These are phyloP conservation scores for Bipolaris zeicola DNA, from an alignment of 2,329 filamentous ascomycete species.

Conservation along the genomic window DNA sequence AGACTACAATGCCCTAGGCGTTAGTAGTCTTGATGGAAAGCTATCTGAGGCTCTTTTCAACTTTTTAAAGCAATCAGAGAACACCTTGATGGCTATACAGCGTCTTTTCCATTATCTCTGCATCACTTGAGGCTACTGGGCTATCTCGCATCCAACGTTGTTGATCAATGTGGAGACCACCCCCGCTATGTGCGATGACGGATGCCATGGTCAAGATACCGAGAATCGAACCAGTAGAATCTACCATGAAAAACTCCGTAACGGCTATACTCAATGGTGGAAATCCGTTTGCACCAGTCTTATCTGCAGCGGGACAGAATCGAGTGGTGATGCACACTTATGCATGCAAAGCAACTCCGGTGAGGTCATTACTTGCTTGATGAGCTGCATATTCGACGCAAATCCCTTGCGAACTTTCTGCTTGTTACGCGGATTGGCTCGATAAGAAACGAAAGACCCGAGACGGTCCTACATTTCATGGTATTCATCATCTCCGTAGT, in stretches of 20 bases:
- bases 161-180: constrained; percentile 19
- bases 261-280: constrained; percentile 24
- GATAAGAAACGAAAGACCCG: constrained; percentile 10
- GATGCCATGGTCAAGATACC: constrained; percentile 7
- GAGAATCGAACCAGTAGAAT: constrained; percentile 31
- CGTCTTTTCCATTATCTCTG: neutral
- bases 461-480: neutral
- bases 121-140: neutral
- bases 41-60: neutral
- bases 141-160: constrained; percentile 9
- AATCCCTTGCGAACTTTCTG: constrained; percentile 16
- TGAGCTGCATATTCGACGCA: constrained; percentile 20
- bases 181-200: constrained; percentile 40
- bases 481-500: constrained; percentile 2
- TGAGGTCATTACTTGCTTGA: constrained; percentile 32
- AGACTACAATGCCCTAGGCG: neutral
- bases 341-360: constrained; percentile 27
- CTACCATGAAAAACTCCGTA: constrained; percentile 25
- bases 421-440: constrained; percentile 11
- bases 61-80: constrained; percentile 1
- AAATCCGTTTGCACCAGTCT: constrained; percentile 24
- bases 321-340: constrained; percentile 13
- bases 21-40: neutral
- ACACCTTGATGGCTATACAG: constrained; percentile 23
- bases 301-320: constrained; percentile 34